Evolutionary conservation across 148 eudicot species (phyloP).

Genomic region (Rhododendron simsii): DNA sequence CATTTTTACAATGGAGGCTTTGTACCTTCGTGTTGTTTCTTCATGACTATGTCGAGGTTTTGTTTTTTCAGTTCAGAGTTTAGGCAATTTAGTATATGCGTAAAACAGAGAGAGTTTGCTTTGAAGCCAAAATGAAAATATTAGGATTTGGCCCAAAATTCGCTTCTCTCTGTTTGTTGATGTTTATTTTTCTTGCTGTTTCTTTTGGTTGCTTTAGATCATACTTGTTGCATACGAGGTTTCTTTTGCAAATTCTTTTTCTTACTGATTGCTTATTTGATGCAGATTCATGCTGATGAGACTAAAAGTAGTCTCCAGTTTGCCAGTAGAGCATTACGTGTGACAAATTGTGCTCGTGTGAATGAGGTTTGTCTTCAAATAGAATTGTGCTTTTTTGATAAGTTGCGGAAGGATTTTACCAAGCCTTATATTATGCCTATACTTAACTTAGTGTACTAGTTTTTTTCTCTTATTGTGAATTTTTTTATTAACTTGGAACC

Average conservation of each 20-base stretch:
- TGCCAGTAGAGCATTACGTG: slow-evolving; percentile 96
- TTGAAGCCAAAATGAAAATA: neutral
- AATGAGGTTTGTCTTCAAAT: slow-evolving; percentile 60
- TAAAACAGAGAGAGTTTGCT: neutral
- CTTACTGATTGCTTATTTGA: slow-evolving; percentile 14
- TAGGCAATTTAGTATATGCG: neutral
- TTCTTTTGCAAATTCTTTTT: neutral
- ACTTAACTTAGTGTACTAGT: neutral
- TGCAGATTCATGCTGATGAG: slow-evolving; percentile 96
- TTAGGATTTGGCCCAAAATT: neutral
- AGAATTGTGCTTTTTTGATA: slow-evolving; percentile 1
- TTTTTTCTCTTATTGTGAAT: neutral
- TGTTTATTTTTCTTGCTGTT: neutral
- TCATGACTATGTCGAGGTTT: neutral
- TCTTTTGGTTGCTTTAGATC: neutral
- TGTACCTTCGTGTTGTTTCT: neutral
- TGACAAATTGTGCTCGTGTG: slow-evolving; percentile 90
- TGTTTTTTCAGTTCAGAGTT: neutral
- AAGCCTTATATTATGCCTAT: neutral
- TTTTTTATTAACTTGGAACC: neutral
- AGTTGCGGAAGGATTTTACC: neutral
- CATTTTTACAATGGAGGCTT: neutral
- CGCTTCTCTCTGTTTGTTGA: slow-evolving; percentile 5
- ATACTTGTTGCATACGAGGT: neutral
- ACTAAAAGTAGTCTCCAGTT: slow-evolving; percentile 98